Evolutionary conservation across 148 eudicot genomes (phyloP), one percentile per base, ranked within the genome.

Genomic region (Camellia lanceoleosa): DNA sequence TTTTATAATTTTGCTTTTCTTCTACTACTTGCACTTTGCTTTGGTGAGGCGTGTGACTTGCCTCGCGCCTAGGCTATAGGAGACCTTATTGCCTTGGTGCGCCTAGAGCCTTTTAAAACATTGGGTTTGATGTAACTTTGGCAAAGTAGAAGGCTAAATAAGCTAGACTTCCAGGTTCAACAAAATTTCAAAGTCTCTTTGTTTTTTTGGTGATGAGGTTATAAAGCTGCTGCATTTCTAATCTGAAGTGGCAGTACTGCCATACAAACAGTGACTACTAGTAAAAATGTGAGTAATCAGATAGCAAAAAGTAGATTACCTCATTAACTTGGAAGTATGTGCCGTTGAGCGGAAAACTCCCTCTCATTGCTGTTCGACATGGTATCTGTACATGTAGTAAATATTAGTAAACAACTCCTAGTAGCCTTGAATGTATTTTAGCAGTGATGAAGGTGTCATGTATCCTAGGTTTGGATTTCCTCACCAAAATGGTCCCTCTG

Each of bases 401-500:
- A 64, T 74, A 51, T 78, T 49, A 80, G 42, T 64, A 70, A 61
- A 77, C 56, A 30, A 15, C 56, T 52, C 23, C 30, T 30, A 12
- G 5, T 71, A 46, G 30, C 69, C 54, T 51, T n/a, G 64, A 64
- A n/a, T 30, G 30, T 18, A 6, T 72, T 74, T 78, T 55, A 41
- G 42, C 38, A 42, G 3, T 20, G 73, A 43, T 64, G 63, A 20
- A 42, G 2, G 47, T 67, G 58, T 75, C 61, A 23, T 62, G 23
- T 51, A 8, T 30, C 8, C 8, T 44, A 52, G 60, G 46, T 64
- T 70, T 60, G 49, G 74, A 42, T 47, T 71, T 19, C 30, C 88
- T 80, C 55, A 91, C 95, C 95, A 91, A 56, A 55, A 91, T 71
- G 70, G 95, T 91, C 61, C 93, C 95, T 82, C 93, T 83, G 58